Percentiles rank a stretch among this genome's conserved stretches.
These are phyloP conservation scores for Umbilicaria muhlenbergii DNA, from an alignment of 495 filamentous ascomycete genomes.

Conservation along the genomic window DNA sequence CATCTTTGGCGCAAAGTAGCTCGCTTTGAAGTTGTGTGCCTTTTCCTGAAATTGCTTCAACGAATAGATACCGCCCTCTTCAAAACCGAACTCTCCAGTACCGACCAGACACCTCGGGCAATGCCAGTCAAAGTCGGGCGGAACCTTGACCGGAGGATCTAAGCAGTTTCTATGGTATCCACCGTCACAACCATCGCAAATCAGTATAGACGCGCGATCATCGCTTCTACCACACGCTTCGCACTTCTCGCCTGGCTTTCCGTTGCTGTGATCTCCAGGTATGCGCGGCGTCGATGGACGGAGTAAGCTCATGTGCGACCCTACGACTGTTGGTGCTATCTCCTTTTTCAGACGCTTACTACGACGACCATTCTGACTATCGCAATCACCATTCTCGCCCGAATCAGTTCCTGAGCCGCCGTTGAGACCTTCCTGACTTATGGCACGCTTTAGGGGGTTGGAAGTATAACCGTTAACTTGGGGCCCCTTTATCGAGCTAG, in stretches of 20 bases:
- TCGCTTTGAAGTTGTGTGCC: conserved; percentile 83
- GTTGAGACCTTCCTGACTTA: conserved; percentile 54
- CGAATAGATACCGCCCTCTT: conserved; percentile 93
- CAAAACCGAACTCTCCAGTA: conserved; percentile 93
- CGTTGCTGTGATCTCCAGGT: conserved; percentile 47
- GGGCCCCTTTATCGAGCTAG: conserved; percentile 31
- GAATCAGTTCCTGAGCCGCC: conserved; percentile 41
- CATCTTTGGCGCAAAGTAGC: conserved; percentile 84
- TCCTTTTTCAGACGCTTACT: conserved; percentile 88
- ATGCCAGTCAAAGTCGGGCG: conserved; percentile 86
- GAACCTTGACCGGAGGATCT: conserved; percentile 65
- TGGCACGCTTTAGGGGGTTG: conserved; percentile 62
- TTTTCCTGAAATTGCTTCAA: conserved; percentile 94
- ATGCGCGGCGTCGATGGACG: conserved; percentile 63
- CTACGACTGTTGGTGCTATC: conserved; percentile 82
- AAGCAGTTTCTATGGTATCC: conserved; percentile 81
- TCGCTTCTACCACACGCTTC: conserved; percentile 77
- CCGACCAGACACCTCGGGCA: conserved; percentile 92
- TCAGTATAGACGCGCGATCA: conserved; percentile 48
- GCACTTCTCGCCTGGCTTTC: conserved; percentile 72
- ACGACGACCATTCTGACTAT: conserved; percentile 58
- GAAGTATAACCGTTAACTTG: conserved; percentile 38
- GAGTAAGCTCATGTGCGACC: conserved; percentile 92
- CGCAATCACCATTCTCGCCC: conserved; percentile 44
- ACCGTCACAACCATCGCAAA: conserved; percentile 89